Percentiles rank a stretch among this genome's conserved stretches.
Conservation (phyloP, 2,329 filamentous ascomycete genomes). For the Colletotrichum eremochloae region DNA sequence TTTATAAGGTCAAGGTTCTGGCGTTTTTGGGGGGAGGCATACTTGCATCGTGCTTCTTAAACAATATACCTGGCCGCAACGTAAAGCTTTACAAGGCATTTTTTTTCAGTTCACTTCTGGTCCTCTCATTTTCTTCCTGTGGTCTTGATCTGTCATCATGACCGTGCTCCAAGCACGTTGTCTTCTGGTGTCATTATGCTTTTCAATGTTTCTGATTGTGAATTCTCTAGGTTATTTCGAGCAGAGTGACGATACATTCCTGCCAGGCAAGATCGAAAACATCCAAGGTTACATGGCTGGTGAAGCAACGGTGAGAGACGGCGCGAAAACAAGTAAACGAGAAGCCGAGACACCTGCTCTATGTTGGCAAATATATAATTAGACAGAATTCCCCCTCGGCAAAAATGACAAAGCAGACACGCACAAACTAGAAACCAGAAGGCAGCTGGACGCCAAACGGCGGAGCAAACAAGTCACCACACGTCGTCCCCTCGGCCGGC, state of each 20-base stretch:
- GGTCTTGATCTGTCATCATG: not conserved
- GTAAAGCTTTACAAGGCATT: not conserved
- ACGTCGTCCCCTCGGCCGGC: constrained; percentile 13
- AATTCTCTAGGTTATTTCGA: too few relatives aligned
- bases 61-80: constrained; percentile 28
- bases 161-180: not conserved
- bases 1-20: constrained; percentile 1
- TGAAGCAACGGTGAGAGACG: too few relatives aligned
- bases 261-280: not conserved
- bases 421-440: not conserved
- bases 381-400: not conserved
- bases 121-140: not conserved
- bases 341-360: too few relatives aligned
- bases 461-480: constrained; percentile 11
- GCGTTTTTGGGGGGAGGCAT: constrained; percentile 25
- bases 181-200: not conserved
- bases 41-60: constrained; percentile 1
- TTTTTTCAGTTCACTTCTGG: not conserved
- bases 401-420: not conserved
- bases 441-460: constrained; percentile 18
- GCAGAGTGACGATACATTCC: not conserved
- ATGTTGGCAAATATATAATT: not conserved
- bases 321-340: too few relatives aligned
- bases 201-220: not conserved
- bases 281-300: not conserved